phyloP scores from a whole-genome alignment of 1,284 basidiomycete species.

The Inonotus obliquus region DNA sequence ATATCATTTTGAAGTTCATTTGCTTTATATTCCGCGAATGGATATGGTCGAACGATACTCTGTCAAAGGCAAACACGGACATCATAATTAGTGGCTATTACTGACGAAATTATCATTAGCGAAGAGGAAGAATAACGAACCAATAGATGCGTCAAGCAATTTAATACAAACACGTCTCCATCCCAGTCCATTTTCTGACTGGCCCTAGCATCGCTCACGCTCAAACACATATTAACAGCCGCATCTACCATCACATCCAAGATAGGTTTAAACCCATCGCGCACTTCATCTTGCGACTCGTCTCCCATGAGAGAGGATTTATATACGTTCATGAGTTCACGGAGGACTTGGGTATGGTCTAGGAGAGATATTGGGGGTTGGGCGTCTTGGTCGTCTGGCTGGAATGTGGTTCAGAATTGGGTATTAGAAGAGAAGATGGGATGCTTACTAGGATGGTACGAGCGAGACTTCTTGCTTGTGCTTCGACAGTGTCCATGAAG shows the following conservation, averaged over 20 bases:
- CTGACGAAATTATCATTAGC: background rate
- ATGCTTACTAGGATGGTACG: conserved; percentile 64
- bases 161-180: conserved; percentile 74
- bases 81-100: background rate
- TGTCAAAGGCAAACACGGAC: conserved; percentile 28
- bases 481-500: conserved; percentile 83
- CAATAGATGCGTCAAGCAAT: conserved; percentile 78
- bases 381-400: conserved; percentile 76
- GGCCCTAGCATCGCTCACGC: conserved; percentile 64
- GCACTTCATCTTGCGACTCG: conserved; percentile 44
- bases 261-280: conserved; percentile 61
- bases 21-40: conserved; percentile 67
- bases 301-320: conserved; percentile 72
- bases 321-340: conserved; percentile 87
- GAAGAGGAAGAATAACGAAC: conserved; percentile 34
- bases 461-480: conserved; percentile 72
- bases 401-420: background rate
- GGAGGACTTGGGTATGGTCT: conserved; percentile 77
- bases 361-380: conserved; percentile 75
- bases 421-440: background rate
- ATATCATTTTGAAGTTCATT: conserved; percentile 56
- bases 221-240: conserved; percentile 70
- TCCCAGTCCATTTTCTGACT: conserved; percentile 64
- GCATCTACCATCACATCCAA: conserved; percentile 83
- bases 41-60: conserved; percentile 68